These are phyloP conservation scores for Orbilia javanica DNA, from an alignment of 2,329 filamentous ascomycete genomes.

Conservation along the genomic window DNA sequence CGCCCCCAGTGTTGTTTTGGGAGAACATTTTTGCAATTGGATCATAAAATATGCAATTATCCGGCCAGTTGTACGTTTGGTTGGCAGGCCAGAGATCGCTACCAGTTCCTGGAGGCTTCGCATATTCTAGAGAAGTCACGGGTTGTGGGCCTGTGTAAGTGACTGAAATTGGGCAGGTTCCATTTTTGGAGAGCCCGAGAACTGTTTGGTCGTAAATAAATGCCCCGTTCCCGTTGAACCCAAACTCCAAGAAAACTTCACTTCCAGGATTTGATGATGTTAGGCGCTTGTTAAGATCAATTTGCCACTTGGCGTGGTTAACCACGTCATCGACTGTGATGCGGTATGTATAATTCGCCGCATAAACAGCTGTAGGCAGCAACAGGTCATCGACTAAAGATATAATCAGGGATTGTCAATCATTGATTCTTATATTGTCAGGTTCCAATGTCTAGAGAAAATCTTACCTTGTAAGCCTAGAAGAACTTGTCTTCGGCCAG, in stretches of 20 bases:
- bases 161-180: conserved; percentile 38
- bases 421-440: background rate
- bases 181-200: conserved; percentile 36
- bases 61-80: conserved; percentile 45
- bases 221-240: conserved; percentile 50
- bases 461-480: conserved; percentile 32
- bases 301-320: conserved; percentile 48
- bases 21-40: conserved; percentile 44
- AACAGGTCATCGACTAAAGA: conserved; percentile 58
- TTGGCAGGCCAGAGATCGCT: conserved; percentile 68
- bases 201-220: conserved; percentile 54
- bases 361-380: conserved; percentile 61
- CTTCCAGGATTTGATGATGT: conserved; percentile 32
- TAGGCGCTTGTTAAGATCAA: conserved; percentile 31
- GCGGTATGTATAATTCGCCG: conserved; percentile 60
- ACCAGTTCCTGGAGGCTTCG: conserved; percentile 69
- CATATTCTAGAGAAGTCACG: conserved; percentile 66
- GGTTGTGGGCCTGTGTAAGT: conserved; percentile 58
- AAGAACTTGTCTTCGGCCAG: conserved; percentile 64
- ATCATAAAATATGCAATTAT: conserved; percentile 44
- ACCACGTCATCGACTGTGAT: conserved; percentile 24
- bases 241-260: conserved; percentile 47
- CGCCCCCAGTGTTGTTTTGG: conserved; percentile 58
- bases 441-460: background rate
- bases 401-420: conserved; percentile 62